Percentiles rank a stretch among this genome's conserved stretches.
phyloP scores from a whole-genome alignment of 148 eudicot species.

The Amaranthus palmeri region DNA sequence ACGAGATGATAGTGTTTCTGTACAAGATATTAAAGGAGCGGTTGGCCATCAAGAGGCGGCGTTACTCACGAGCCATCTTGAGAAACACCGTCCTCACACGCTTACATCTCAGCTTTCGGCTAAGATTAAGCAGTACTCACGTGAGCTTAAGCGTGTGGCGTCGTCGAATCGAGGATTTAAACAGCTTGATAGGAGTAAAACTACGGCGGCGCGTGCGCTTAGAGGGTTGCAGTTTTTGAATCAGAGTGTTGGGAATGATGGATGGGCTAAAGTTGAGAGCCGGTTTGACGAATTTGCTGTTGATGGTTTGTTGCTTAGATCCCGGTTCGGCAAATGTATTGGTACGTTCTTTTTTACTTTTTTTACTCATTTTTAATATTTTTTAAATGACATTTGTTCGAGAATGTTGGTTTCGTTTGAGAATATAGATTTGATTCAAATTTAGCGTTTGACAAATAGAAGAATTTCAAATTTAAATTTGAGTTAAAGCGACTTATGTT shows the following conservation, averaged over 20 bases:
- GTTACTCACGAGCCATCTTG: constrained; percentile 31
- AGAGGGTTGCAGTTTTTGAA: constrained; percentile 44
- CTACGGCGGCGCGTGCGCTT: constrained; percentile 44
- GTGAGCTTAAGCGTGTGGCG: constrained; percentile 43
- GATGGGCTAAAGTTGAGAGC: constrained; percentile 37
- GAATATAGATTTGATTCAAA: no score
- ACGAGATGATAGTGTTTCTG: constrained; percentile 44
- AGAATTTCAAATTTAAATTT: no score
- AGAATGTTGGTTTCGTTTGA: no score
- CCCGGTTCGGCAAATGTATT: constrained; percentile 51
- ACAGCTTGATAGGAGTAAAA: constrained; percentile 32
- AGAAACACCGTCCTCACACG: constrained; percentile 25
- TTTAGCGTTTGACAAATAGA: no score
- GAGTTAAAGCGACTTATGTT: no score
- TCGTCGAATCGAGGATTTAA: constrained; percentile 20
- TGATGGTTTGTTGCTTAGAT: constrained; percentile 35
- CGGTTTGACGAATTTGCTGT: constrained; percentile 32
- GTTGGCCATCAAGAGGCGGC: constrained; percentile 43
- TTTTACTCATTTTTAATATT: no score
- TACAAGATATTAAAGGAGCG: constrained; percentile 41
- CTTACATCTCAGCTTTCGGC: constrained; percentile 39
- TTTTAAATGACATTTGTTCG: no score
- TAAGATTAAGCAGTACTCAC: constrained; percentile 40
- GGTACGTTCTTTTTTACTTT: constrained; percentile 24
- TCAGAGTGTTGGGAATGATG: constrained; percentile 39